These are phyloP conservation scores for Phytophthora foliorum DNA, from an alignment of 352 stramenopile genomes.

Conservation along the genomic window DNA sequence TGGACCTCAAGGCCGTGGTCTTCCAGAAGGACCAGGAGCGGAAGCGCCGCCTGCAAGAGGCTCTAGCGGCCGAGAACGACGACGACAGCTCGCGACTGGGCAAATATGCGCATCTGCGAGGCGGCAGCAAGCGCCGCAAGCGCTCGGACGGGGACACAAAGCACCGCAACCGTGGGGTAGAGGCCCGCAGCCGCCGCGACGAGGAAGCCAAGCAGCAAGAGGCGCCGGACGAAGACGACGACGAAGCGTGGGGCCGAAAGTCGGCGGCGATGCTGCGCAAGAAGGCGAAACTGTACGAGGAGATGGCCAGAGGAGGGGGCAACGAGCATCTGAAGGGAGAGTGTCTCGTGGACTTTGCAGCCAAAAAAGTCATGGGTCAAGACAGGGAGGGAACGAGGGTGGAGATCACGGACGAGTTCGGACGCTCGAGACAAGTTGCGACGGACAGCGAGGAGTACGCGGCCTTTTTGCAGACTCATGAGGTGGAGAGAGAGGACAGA, in stretches of 20 bases:
- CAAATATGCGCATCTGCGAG: slow-evolving; percentile 61
- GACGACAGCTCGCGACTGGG: slow-evolving; percentile 27
- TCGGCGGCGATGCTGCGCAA: slow-evolving; percentile 70
- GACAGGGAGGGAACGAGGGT: slow-evolving; percentile 14
- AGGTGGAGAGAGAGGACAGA: not conserved
- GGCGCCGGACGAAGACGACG: slow-evolving; percentile 65
- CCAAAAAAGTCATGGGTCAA: slow-evolving; percentile 43
- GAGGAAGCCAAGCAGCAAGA: slow-evolving; percentile 57
- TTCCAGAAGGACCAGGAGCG: slow-evolving; percentile 88
- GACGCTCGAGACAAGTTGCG: slow-evolving; percentile 53
- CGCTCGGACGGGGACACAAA: slow-evolving; percentile 37
- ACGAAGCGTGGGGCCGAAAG: slow-evolving; percentile 63
- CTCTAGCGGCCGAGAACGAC: slow-evolving; percentile 38
- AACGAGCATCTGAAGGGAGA: slow-evolving; percentile 41
- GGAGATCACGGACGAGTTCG: slow-evolving; percentile 69
- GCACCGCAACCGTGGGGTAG: slow-evolving; percentile 63
- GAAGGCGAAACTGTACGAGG: slow-evolving; percentile 85
- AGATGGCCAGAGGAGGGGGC: slow-evolving; percentile 53
- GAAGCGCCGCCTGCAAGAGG: slow-evolving; percentile 58
- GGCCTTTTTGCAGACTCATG: slow-evolving; percentile 31
- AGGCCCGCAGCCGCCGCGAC: slow-evolving; percentile 62
- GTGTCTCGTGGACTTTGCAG: slow-evolving; percentile 78
- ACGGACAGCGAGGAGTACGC: slow-evolving; percentile 49
- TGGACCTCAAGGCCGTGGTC: slow-evolving; percentile 86
- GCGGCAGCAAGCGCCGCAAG: slow-evolving; percentile 45